Evolutionary conservation across 1,284 basidiomycete genomes (phyloP).

Genomic region (Spongiforma sp.): DNA sequence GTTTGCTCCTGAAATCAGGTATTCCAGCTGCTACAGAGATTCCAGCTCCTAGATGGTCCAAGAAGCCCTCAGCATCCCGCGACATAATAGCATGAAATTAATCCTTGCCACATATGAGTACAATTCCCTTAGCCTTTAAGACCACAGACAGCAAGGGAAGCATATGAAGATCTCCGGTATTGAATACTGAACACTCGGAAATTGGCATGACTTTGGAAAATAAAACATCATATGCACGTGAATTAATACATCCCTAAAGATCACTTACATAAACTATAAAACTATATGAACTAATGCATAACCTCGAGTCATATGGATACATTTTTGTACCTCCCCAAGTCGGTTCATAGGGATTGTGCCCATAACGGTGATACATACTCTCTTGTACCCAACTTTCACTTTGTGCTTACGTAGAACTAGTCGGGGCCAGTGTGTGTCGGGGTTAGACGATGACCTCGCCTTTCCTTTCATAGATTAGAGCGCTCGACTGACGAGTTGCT

Average conservation of each 20-base stretch:
- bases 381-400: no score
- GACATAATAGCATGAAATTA: not conserved
- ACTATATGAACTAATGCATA: no score
- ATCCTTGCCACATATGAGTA: slow-evolving; percentile 21
- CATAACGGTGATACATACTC: no score
- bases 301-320: no score
- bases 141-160: not conserved
- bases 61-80: not conserved
- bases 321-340: no score
- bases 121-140: slow-evolving; percentile 13
- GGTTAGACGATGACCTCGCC: no score
- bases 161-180: not conserved
- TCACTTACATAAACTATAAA: no score
- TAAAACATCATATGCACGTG: no score
- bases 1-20: slow-evolving; percentile 14
- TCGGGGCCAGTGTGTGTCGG: not conserved
- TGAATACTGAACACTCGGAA: not conserved
- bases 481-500: not conserved
- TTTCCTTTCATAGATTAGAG: not conserved
- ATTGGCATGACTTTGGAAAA: not conserved
- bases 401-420: no score
- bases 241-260: no score
- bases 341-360: no score
- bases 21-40: slow-evolving; percentile 12
- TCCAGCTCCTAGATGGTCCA: not conserved